These are phyloP conservation scores for Chenopodium quinoa DNA, from an alignment of 148 eudicot species.

Conservation along the genomic window DNA sequence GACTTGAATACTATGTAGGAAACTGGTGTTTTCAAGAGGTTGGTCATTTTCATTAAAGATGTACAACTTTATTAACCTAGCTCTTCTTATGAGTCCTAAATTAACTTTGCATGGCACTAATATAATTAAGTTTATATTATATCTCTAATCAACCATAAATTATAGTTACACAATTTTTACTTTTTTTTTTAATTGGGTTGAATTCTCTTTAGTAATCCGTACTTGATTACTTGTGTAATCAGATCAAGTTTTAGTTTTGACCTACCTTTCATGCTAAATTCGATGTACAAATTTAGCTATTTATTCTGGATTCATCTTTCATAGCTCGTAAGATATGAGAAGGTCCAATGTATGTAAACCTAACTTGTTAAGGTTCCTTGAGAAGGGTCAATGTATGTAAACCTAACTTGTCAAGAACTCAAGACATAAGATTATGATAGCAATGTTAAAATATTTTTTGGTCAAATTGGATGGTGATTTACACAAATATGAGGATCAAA, in stretches of 20 bases:
- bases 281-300: too few species aligned
- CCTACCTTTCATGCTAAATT: neutral
- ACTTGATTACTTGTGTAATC: neutral
- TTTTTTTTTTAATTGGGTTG: neutral
- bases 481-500: too few species aligned
- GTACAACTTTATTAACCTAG: neutral
- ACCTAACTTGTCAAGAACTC: too few species aligned
- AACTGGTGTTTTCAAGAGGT: constrained; percentile 15
- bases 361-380: too few species aligned
- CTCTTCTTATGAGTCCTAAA: neutral
- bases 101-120: neutral
- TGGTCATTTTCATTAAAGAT: neutral
- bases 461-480: too few species aligned
- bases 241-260: neutral
- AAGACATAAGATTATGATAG: too few species aligned
- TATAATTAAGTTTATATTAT: neutral
- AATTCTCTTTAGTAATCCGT: neutral
- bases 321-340: too few species aligned
- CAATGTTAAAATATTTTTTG: too few species aligned
- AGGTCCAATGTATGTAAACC: too few species aligned
- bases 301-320: too few species aligned
- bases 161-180: neutral
- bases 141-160: neutral
- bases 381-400: too few species aligned
- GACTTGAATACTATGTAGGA: constrained; percentile 19